A percentile compares a stretch with the other conserved stretches of the same genome.
These are phyloP conservation scores for Carpinus fangiana DNA, from an alignment of 306 rosid species.

Conservation along the genomic window DNA sequence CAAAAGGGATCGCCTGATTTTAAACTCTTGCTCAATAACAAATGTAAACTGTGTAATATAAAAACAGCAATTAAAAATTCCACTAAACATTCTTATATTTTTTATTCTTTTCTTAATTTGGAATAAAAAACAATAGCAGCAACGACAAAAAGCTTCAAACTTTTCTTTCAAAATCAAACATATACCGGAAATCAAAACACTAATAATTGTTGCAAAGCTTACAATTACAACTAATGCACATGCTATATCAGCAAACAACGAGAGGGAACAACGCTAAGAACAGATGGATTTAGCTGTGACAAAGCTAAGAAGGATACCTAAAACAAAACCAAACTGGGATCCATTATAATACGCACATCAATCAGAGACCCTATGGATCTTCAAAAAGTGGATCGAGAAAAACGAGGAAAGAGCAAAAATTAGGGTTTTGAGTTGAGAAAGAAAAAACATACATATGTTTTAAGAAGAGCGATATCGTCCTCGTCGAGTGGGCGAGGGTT, in stretches of 20 bases:
- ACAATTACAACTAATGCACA: not conserved
- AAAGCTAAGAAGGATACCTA: not conserved
- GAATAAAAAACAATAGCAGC: not conserved
- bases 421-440: constrained; percentile 39
- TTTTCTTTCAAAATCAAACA: not conserved
- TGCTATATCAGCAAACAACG: not conserved
- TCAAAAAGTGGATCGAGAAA: not conserved
- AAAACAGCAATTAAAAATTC: too few relatives aligned
- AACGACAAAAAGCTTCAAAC: not conserved
- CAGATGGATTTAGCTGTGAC: not conserved
- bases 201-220: not conserved
- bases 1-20: not conserved
- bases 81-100: not conserved
- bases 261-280: not conserved
- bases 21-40: not conserved
- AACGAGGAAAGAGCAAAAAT: constrained; percentile 7
- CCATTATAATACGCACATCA: not conserved
- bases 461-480: constrained; percentile 93
- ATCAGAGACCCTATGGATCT: constrained; percentile 17
- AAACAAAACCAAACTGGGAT: not conserved
- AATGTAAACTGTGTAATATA: too few relatives aligned
- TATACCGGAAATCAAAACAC: not conserved
- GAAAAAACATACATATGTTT: constrained; percentile 63
- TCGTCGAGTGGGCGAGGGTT: constrained; percentile 95
- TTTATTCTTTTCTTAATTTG: not conserved